A percentile compares a stretch with the other conserved stretches of the same genome.
phyloP scores from a whole-genome alignment of 2,329 filamentous ascomycete species.

The Botrytis sinoallii region DNA sequence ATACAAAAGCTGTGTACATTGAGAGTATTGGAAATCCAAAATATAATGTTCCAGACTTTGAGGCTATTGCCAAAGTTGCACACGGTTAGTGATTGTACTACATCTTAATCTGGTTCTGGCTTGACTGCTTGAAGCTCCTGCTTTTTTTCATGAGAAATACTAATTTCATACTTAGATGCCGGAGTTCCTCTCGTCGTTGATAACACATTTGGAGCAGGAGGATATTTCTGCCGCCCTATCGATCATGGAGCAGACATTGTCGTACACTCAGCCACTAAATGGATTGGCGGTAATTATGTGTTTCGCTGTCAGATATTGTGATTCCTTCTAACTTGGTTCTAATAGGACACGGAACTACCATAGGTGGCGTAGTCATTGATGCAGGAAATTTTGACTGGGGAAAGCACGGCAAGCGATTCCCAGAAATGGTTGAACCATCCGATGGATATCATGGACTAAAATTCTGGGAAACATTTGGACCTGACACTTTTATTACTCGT shows the following conservation, averaged over 20 bases:
- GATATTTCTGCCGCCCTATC: constrained; percentile 82
- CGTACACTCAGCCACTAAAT: constrained; percentile 91
- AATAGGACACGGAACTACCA: constrained; percentile 80
- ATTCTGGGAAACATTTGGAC: constrained; percentile 90
- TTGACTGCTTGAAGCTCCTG: neutral
- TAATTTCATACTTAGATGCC: constrained; percentile 35
- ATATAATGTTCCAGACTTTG: constrained; percentile 93
- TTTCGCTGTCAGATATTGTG: neutral
- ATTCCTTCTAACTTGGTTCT: neutral
- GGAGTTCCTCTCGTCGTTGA: constrained; percentile 65
- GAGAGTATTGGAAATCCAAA: constrained; percentile 87
- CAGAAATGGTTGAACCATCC: constrained; percentile 84
- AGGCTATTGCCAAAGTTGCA: constrained; percentile 79
- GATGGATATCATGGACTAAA: constrained; percentile 90
- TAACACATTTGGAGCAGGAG: constrained; percentile 92
- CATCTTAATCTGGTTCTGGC: neutral
- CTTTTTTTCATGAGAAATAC: neutral
- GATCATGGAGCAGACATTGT: constrained; percentile 90
- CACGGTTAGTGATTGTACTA: constrained; percentile 45
- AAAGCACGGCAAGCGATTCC: constrained; percentile 79
- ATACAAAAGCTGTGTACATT: constrained; percentile 87
- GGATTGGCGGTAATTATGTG: constrained; percentile 62
- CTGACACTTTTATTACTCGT: constrained; percentile 77
- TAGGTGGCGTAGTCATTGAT: constrained; percentile 82
- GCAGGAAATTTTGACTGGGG: constrained; percentile 93